Evolutionary conservation across 1,284 basidiomycete species (phyloP).

Genomic region (Ceratorhiza oryzae-sativae): DNA sequence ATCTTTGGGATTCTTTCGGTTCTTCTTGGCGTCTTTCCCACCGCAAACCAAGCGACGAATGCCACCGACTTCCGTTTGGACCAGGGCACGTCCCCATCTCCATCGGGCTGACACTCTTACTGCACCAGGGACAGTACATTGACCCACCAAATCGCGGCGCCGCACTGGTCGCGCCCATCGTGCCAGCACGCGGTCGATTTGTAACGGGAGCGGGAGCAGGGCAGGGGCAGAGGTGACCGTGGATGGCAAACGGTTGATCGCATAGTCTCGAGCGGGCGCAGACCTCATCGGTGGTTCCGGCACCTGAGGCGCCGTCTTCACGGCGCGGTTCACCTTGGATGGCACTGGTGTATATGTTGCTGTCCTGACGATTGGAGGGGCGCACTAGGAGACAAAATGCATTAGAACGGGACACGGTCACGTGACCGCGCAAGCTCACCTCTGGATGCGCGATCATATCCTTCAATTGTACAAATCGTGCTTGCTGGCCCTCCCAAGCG

Average conservation of each 20-base stretch:
- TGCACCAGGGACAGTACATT: slow-evolving; percentile 71
- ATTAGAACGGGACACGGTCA: slow-evolving; percentile 15
- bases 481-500: slow-evolving; percentile 36
- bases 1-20: slow-evolving; percentile 59
- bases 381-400: not conserved
- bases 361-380: slow-evolving; percentile 37
- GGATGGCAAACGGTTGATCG: not conserved
- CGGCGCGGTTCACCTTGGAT: slow-evolving; percentile 16
- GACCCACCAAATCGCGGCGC: slow-evolving; percentile 46
- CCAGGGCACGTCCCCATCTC: slow-evolving; percentile 82
- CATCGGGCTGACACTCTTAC: slow-evolving; percentile 75
- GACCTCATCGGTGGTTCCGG: slow-evolving; percentile 24
- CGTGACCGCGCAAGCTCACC: slow-evolving; percentile 28
- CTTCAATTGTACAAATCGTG: slow-evolving; percentile 33
- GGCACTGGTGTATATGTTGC: slow-evolving; percentile 33
- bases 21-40: slow-evolving; percentile 56
- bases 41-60: slow-evolving; percentile 77
- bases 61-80: slow-evolving; percentile 79
- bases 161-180: slow-evolving; percentile 3
- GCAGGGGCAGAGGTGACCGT: slow-evolving; percentile 68
- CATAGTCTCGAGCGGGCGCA: slow-evolving; percentile 9
- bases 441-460: slow-evolving; percentile 38
- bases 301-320: slow-evolving; percentile 15
- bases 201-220: slow-evolving; percentile 44
- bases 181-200: slow-evolving; percentile 24